A percentile compares a stretch with the other conserved stretches of the same genome.
Conservation (phyloP, 345 rosid species). For the Aurinia saxatilis region DNA sequence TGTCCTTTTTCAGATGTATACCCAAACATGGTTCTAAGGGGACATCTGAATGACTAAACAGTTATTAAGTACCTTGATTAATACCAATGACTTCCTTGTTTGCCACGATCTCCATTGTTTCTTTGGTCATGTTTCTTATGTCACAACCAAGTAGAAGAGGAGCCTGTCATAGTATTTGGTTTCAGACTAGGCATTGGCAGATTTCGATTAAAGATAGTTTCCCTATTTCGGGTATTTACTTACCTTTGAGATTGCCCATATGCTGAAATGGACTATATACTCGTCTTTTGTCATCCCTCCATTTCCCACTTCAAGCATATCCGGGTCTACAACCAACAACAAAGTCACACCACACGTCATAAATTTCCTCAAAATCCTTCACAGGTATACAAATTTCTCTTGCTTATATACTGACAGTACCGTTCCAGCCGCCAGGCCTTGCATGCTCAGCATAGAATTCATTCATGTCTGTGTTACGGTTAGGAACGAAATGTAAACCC, state of each 20-base stretch:
- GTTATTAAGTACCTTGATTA: conserved; percentile 54
- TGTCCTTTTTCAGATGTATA: background rate
- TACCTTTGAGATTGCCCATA: conserved; percentile 95
- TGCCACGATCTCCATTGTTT: conserved; percentile 43
- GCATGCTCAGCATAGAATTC: conserved; percentile 77
- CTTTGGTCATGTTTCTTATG: conserved; percentile 57
- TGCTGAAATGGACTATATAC: conserved; percentile 79
- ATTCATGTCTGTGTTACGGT: too few species aligned
- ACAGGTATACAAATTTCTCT: background rate
- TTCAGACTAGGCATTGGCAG: background rate
- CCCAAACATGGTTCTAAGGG: background rate
- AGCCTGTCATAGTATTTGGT: conserved; percentile 34
- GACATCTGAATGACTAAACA: background rate
- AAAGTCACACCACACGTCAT: background rate
- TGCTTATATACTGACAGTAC: conserved; percentile 24
- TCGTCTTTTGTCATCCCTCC: conserved; percentile 91
- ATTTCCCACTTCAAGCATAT: conserved; percentile 98
- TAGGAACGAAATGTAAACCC: too few species aligned
- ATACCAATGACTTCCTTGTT: conserved; percentile 78
- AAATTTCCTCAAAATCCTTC: background rate
- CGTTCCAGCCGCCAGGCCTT: conserved; percentile 95
- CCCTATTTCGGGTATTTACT: background rate
- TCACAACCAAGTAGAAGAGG: conserved; percentile 82
- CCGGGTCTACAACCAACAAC: conserved; percentile 61
- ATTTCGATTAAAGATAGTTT: background rate